Base-by-base conservation (phyloP, 768 basidiomycete species). In the Tulasnella sp. region DNA sequence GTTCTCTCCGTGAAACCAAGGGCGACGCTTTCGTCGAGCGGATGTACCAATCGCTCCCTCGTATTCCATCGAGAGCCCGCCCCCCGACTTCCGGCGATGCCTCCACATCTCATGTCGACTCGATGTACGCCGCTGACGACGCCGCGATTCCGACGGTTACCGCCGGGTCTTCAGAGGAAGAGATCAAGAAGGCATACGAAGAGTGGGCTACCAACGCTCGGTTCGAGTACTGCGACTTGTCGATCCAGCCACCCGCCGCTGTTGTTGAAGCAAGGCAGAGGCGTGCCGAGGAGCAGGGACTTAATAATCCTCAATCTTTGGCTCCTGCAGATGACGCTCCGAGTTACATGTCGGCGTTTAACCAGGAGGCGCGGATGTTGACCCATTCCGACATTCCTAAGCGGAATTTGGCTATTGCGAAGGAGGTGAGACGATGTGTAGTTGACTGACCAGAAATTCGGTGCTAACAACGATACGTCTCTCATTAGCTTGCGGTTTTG, bases 161-260 rank as follows among this genome's bases (percentile, higher is more conserved):
- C 23, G 85, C 87, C 2, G 90, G 89, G 46, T 83, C 86, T 10
- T 90, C 91, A 2, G 91, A 93, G 61, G 93, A 92, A 82, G 88
- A 88, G 39, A 86, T 90, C 1, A 86, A 86, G 80, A 91, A 90
- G 82, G 87, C 88, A 10, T 98, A 98, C 83, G 82, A 93, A 76
- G 89, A 92, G 55, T 98, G 96, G 96, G 94, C 93, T 5, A 93
- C 87, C 13, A 86, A 88, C 80, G 88, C 89, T 35, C 88, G 95
- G 74, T 98, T 98, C 85, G 93, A 96, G 83, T 97, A 98, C 82
- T 96, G 94, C 83, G 95, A 98, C 84, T 87, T 98, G 80, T 88
- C 90, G 0, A 83, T 93, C 37, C 85, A 88, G 13, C 76, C 80
- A 10, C 46, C 81, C 18, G 67, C 73, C 78, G 73, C 69, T 76